phyloP scores from a whole-genome alignment of 1,284 basidiomycete genomes.

The Leccinum glutinopallens region DNA sequence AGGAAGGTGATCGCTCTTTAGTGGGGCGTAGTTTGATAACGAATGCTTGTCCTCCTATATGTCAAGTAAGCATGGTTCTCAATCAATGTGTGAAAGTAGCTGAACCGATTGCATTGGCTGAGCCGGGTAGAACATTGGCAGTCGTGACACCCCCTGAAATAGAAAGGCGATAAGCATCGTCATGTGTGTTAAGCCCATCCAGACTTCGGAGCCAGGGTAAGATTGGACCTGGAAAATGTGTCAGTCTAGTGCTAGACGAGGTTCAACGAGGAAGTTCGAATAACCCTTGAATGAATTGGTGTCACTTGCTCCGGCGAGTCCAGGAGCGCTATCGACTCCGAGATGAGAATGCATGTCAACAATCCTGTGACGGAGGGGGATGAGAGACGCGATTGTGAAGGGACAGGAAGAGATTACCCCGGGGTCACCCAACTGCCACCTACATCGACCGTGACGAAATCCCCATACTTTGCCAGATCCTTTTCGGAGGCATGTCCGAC shows the following conservation, averaged over 20 bases:
- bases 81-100: not conserved
- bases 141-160: conserved; percentile 62
- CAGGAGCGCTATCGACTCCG: conserved; percentile 53
- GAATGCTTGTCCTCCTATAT: conserved; percentile 52
- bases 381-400: conserved; percentile 7
- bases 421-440: conserved; percentile 51
- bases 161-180: conserved; percentile 35
- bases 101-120: conserved; percentile 60
- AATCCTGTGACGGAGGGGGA: conserved; percentile 31
- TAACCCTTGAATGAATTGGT: conserved; percentile 47
- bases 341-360: conserved; percentile 71
- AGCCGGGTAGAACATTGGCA: conserved; percentile 64
- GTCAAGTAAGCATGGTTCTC: conserved; percentile 14
- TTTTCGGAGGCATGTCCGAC: conserved; percentile 40
- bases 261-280: not conserved
- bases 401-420: conserved; percentile 31
- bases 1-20: conserved; percentile 45
- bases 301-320: conserved; percentile 45
- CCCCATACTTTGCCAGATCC: conserved; percentile 24
- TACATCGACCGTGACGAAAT: conserved; percentile 41
- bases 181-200: conserved; percentile 38
- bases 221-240: conserved; percentile 35
- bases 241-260: conserved; percentile 2
- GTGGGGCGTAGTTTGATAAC: conserved; percentile 56
- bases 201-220: conserved; percentile 43